Conservation (phyloP, 345 rosid species). For the Gossypium ekmanianum region DNA sequence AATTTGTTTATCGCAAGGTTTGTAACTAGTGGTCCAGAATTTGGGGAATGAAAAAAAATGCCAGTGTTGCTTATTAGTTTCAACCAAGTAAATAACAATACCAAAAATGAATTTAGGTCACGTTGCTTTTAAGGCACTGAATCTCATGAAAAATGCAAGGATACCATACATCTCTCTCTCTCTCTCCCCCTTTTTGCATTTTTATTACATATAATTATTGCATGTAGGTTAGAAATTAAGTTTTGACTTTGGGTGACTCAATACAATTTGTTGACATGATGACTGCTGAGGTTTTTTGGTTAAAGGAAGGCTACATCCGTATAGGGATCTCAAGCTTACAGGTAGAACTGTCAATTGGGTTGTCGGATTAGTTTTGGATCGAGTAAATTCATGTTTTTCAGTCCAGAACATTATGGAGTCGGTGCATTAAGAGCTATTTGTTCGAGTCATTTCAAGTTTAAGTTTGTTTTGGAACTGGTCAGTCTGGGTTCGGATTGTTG, state of each 20-base stretch:
- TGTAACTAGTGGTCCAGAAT: not conserved
- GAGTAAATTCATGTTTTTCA: too few species aligned
- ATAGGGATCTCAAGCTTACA: not conserved
- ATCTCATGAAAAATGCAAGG: not conserved
- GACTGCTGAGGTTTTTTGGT: not conserved
- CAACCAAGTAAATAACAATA: too few species aligned
- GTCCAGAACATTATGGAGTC: too few species aligned
- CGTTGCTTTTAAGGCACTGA: too few species aligned
- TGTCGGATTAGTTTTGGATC: too few species aligned
- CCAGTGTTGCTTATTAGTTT: not conserved
- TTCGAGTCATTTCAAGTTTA: too few species aligned
- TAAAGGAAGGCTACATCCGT: not conserved
- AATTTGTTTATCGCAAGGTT: not conserved
- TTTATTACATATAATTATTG: too few species aligned
- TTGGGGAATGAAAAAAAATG: not conserved
- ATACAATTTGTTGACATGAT: not conserved
- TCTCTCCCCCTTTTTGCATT: not conserved
- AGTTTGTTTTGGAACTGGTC: too few species aligned
- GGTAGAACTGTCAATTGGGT: not conserved
- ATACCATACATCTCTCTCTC: not conserved
- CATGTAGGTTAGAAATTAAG: not conserved
- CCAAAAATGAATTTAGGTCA: too few species aligned
- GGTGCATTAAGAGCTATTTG: too few species aligned
- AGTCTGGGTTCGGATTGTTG: too few species aligned
- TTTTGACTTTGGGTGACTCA: not conserved